Evolutionary conservation across 176 grass and related monocot genomes (phyloP).

Genomic region (Saccharum officinarum): DNA sequence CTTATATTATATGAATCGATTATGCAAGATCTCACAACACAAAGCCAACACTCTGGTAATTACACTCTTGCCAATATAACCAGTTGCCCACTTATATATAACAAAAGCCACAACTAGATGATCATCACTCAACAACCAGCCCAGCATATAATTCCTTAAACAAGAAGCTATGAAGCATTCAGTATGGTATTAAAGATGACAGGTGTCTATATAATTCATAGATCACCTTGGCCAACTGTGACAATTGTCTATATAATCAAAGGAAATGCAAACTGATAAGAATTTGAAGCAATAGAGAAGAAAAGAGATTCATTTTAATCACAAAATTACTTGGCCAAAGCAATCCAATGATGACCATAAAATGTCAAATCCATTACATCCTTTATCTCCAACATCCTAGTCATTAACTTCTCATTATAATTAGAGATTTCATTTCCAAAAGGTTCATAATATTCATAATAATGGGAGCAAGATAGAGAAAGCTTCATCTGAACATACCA

Average conservation of each 20-base stretch:
- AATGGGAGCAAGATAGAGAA: not conserved
- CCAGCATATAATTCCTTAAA: not conserved
- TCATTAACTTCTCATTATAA: not conserved
- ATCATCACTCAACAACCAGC: not conserved
- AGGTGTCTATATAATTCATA: not conserved
- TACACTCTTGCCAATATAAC: not conserved
- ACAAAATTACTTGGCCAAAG: not conserved
- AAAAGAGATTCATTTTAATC: constrained; percentile 2
- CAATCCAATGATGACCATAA: not conserved
- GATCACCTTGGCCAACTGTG: not conserved
- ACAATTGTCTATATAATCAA: not conserved
- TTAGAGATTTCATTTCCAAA: constrained; percentile 20
- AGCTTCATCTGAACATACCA: constrained; percentile 48
- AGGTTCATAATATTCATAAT: not conserved
- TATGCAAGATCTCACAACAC: no score
- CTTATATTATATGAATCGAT: not conserved
- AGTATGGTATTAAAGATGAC: constrained; percentile 7
- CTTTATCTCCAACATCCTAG: not conserved
- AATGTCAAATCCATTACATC: not conserved
- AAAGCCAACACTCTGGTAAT: not conserved
- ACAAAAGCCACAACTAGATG: not conserved
- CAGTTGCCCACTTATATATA: not conserved
- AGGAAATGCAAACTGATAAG: not conserved
- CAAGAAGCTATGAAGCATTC: not conserved
- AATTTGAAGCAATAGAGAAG: not conserved